These are phyloP conservation scores for Aegilops speltoides DNA, from an alignment of 176 grass and related monocot species.

Conservation along the genomic window DNA sequence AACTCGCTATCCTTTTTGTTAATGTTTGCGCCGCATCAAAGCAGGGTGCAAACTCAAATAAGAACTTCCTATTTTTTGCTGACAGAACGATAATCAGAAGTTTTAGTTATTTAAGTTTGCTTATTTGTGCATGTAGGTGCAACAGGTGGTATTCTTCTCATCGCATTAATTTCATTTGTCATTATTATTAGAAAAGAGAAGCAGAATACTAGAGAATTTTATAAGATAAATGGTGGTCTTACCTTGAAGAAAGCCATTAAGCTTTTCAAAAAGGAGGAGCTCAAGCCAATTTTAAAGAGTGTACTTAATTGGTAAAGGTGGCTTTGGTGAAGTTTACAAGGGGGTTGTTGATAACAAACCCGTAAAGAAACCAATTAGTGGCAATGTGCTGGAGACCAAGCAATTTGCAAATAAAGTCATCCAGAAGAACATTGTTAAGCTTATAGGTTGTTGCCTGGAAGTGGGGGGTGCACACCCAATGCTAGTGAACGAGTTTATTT, in stretches of 20 bases:
- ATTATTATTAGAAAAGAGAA: not conserved
- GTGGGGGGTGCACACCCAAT: not conserved
- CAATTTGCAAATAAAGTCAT: conserved; percentile 1
- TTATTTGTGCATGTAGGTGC: not conserved
- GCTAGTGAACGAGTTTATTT: not conserved
- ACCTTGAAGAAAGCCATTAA: not conserved
- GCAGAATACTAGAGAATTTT: not conserved
- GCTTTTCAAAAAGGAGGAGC: not conserved
- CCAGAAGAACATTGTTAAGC: not conserved
- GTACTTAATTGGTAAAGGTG: not conserved
- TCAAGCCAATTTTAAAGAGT: not conserved
- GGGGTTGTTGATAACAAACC: not conserved
- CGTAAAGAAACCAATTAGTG: not conserved
- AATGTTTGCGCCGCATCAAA: too few species aligned
- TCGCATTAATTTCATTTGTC: not conserved
- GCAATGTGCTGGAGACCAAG: not conserved
- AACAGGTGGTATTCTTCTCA: not conserved
- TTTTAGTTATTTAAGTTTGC: not conserved
- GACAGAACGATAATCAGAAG: not conserved
- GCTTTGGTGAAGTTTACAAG: conserved; percentile 7
- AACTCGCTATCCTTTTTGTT: too few species aligned
- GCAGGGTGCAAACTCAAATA: not conserved
- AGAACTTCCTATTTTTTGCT: not conserved
- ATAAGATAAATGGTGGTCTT: conserved; percentile 1
- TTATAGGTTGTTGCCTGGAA: not conserved